Evolutionary conservation across 352 stramenopile species (phyloP).

Genomic region (Phytophthora tubulina): DNA sequence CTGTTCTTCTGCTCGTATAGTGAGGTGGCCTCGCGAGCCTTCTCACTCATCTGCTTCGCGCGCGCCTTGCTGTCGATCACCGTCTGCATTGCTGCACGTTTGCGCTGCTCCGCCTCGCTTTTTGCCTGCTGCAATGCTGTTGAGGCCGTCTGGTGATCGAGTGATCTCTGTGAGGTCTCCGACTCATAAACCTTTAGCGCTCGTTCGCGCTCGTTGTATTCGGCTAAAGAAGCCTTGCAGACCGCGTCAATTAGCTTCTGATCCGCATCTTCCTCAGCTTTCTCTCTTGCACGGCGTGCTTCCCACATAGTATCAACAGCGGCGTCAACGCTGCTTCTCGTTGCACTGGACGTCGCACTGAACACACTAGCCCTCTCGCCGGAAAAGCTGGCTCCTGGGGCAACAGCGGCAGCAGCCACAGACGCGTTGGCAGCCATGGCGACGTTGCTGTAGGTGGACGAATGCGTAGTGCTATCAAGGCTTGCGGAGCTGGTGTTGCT

Average conservation of each 20-base stretch:
- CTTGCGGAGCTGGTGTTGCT: constrained; percentile 24
- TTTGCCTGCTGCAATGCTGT: constrained; percentile 53
- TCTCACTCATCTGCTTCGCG: constrained; percentile 67
- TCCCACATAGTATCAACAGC: constrained; percentile 74
- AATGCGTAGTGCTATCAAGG: constrained; percentile 25
- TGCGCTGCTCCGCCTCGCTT: constrained; percentile 61
- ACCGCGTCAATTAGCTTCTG: constrained; percentile 84
- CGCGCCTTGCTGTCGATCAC: constrained; percentile 79
- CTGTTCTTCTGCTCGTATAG: constrained; percentile 68
- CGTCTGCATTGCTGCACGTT: constrained; percentile 74
- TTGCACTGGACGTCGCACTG: constrained; percentile 34
- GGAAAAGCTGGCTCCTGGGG: constrained; percentile 1
- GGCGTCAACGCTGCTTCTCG: constrained; percentile 42
- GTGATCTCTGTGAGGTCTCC: constrained; percentile 43
- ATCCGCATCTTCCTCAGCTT: constrained; percentile 67
- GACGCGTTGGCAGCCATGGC: constrained; percentile 38
- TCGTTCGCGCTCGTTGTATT: constrained; percentile 78
- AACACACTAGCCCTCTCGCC: constrained; percentile 21
- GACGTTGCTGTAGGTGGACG: constrained; percentile 25
- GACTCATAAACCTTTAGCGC: constrained; percentile 64
- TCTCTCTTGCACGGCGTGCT: constrained; percentile 57
- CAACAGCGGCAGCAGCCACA: constrained; percentile 18
- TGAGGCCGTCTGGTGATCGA: constrained; percentile 43
- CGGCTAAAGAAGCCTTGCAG: constrained; percentile 77
- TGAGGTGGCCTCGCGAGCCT: constrained; percentile 67